A percentile compares a stretch with the other conserved stretches of the same genome.
Conservation (phyloP, 2,329 filamentous ascomycete genomes). For the Penicillium sp. region DNA sequence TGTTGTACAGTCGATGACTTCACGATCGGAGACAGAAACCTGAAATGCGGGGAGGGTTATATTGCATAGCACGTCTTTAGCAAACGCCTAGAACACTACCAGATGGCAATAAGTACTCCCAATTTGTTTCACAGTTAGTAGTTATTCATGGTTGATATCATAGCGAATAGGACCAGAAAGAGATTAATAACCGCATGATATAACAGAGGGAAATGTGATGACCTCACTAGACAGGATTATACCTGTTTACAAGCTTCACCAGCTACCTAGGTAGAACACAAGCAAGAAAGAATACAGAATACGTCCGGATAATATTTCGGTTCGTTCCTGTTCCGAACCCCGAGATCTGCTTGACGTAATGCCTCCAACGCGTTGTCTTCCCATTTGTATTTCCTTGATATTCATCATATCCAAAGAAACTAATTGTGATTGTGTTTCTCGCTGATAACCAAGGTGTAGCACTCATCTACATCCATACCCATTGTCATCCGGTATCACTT, state of each 20-base stretch:
- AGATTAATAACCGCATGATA: background rate
- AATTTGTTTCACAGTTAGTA: background rate
- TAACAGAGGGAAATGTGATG: background rate
- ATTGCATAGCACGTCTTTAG: background rate
- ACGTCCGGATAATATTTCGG: background rate
- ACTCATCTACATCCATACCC: background rate
- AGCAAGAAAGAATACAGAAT: background rate
- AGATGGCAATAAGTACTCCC: background rate
- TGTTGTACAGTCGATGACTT: constrained; percentile 13
- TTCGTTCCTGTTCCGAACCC: constrained; percentile 7
- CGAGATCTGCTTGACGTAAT: constrained; percentile 19
- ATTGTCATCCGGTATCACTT: background rate
- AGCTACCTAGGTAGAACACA: background rate
- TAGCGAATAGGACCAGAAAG: background rate
- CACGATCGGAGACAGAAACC: constrained; percentile 5
- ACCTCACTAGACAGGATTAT: background rate
- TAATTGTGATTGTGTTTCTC: too few species aligned
- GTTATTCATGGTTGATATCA: background rate
- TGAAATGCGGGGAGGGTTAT: background rate
- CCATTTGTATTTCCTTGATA: background rate
- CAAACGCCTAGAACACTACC: fast-evolving
- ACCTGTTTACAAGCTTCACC: background rate
- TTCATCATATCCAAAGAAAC: background rate
- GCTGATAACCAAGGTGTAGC: background rate
- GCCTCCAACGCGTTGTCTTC: background rate